These are phyloP conservation scores for Rosa hybrid DNA, from an alignment of 331 rosid genomes.

Conservation along the genomic window DNA sequence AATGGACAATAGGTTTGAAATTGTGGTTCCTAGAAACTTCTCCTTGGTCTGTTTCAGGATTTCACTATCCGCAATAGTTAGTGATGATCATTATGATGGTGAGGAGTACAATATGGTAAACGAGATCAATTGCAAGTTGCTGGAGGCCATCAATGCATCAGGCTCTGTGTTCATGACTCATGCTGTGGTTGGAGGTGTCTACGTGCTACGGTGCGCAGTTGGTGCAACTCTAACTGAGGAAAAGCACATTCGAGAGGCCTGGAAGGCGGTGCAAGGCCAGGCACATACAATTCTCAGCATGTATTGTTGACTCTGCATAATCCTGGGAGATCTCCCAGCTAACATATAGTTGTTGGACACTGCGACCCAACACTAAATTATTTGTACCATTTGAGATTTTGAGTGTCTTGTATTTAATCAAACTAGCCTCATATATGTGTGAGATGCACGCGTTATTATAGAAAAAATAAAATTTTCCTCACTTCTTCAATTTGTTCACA, in stretches of 20 bases:
- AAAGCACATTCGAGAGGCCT: slow-evolving; percentile 22
- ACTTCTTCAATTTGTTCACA: no score
- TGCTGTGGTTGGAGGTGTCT: slow-evolving; percentile 9
- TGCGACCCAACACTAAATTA: no score
- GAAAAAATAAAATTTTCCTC: no score
- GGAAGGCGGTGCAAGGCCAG: slow-evolving; percentile 25
- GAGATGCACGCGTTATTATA: no score
- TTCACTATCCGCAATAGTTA: neutral
- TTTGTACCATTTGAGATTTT: no score
- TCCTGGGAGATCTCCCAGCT: neutral
- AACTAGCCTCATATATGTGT: no score
- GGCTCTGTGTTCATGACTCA: slow-evolving; percentile 24
- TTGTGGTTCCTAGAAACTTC: slow-evolving; percentile 26
- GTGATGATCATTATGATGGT: neutral
- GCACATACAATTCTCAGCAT: neutral
- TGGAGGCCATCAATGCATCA: slow-evolving; percentile 24
- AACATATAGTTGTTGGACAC: no score
- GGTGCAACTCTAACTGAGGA: slow-evolving; percentile 28
- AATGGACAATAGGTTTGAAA: slow-evolving; percentile 27
- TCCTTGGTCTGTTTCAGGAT: slow-evolving; percentile 19
- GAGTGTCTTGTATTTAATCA: no score
- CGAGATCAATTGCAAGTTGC: slow-evolving; percentile 1
- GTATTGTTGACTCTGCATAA: neutral
- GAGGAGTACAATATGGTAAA: neutral
- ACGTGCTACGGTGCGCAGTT: slow-evolving; percentile 6